Evolutionary conservation across 371 early-diverging fungal species (phyloP).

Genomic region (Lichtheimia ornata): DNA sequence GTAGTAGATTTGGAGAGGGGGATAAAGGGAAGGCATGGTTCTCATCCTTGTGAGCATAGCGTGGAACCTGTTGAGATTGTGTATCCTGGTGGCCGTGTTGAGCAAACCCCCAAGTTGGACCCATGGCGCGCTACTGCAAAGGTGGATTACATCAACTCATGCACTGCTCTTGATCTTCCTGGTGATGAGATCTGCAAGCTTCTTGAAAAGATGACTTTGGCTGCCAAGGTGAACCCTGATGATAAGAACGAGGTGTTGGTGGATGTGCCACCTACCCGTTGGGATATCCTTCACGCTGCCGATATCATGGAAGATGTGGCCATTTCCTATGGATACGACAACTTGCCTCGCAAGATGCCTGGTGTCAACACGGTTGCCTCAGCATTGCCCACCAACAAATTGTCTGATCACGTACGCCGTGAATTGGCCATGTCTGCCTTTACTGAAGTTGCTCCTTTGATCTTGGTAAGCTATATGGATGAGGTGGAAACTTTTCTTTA

Average conservation of each 20-base stretch:
- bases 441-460: conserved; percentile 96
- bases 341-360: conserved; percentile 84
- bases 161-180: conserved; percentile 75
- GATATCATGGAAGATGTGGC: conserved; percentile 99
- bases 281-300: conserved; percentile 97
- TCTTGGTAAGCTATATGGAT: conserved; percentile 64
- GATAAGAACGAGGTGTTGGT: conserved; percentile 74
- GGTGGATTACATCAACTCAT: conserved; percentile 84
- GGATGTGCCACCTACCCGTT: conserved; percentile 90
- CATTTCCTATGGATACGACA: conserved; percentile 99
- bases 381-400: conserved; percentile 93
- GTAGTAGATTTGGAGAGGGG: conserved; percentile 20
- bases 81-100: conserved; percentile 79
- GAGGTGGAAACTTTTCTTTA: background rate
- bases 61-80: conserved; percentile 92
- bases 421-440: conserved; percentile 95
- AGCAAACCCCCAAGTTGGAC: conserved; percentile 72
- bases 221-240: conserved; percentile 60
- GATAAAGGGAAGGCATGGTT: background rate
- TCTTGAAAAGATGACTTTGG: conserved; percentile 87
- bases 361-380: conserved; percentile 85
- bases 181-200: conserved; percentile 78
- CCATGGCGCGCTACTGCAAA: conserved; percentile 72
- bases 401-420: conserved; percentile 86
- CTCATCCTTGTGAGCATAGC: conserved; percentile 29